A percentile compares a stretch with the other conserved stretches of the same genome.
phyloP scores from a whole-genome alignment of 352 stramenopile species.

The Peronosclerospora sorghi region DNA sequence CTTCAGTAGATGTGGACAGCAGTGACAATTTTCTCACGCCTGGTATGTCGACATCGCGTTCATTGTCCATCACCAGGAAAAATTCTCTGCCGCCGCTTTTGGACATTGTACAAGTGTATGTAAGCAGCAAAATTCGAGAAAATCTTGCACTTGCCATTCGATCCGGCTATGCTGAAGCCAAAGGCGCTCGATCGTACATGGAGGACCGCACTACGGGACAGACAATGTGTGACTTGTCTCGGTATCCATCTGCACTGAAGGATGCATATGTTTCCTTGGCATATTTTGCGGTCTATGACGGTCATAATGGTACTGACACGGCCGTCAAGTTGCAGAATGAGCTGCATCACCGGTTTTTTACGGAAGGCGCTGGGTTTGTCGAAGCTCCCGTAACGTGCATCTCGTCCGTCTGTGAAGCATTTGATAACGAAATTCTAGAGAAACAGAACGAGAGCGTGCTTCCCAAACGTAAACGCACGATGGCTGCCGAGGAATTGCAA shows the following conservation, averaged over 20 bases:
- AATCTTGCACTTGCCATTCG: constrained; percentile 61
- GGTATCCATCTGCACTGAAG: constrained; percentile 26
- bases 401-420: constrained; percentile 34
- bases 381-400: constrained; percentile 44
- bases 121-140: constrained; percentile 82
- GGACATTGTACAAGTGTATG: constrained; percentile 76
- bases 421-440: constrained; percentile 72
- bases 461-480: constrained; percentile 52
- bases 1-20: constrained; percentile 22
- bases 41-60: constrained; percentile 9
- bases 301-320: constrained; percentile 80
- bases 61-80: constrained; percentile 12
- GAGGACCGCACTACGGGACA: constrained; percentile 68
- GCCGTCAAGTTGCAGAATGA: constrained; percentile 63
- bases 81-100: constrained; percentile 9
- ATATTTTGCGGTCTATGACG: constrained; percentile 84
- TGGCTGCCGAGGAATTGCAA: constrained; percentile 26
- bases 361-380: constrained; percentile 37
- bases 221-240: constrained; percentile 30
- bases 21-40: constrained; percentile 12
- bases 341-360: constrained; percentile 68
- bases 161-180: constrained; percentile 76
- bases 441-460: constrained; percentile 60
- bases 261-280: constrained; percentile 38
- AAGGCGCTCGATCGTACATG: constrained; percentile 80